Percentiles rank a stretch among this genome's conserved stretches.
phyloP scores from a whole-genome alignment of 1,284 basidiomycete genomes.

The Termitomyces sp. region DNA sequence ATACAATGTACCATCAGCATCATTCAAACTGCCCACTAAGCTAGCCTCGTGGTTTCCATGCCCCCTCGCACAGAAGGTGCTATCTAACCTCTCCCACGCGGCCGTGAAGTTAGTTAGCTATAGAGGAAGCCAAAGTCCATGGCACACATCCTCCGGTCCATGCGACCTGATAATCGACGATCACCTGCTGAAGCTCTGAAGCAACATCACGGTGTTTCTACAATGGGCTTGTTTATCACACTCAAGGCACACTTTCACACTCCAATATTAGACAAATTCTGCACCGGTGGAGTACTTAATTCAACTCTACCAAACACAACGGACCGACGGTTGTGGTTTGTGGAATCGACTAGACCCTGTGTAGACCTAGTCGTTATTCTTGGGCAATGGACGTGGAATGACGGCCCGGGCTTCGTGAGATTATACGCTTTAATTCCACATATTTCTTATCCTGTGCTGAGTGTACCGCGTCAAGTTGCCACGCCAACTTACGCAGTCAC shows the following conservation, averaged over 20 bases:
- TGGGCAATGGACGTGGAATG: not conserved
- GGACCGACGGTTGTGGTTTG: not conserved
- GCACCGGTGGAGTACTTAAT: not conserved
- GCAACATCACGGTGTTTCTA: not conserved
- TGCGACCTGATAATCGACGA: constrained; percentile 1
- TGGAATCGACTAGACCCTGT: not conserved
- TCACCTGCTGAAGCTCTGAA: not conserved
- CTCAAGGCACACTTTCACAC: not conserved
- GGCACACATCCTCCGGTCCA: not conserved
- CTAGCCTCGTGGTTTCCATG: constrained; percentile 7
- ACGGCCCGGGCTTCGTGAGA: not conserved
- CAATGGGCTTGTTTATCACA: not conserved
- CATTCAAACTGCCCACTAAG: not conserved
- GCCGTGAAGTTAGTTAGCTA: constrained; percentile 2
- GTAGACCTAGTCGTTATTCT: not conserved
- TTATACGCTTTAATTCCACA: not conserved
- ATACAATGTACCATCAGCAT: not conserved
- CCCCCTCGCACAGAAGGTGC: not conserved
- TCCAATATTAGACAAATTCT: not conserved
- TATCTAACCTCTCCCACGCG: not conserved
- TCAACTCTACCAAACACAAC: not conserved
- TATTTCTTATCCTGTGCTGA: not conserved
- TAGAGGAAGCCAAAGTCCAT: not conserved
- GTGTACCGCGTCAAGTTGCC: not conserved
- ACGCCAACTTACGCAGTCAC: not conserved